Evolutionary conservation across 1,284 basidiomycete genomes (phyloP).

Genomic region (Phellinidium pouzarii): DNA sequence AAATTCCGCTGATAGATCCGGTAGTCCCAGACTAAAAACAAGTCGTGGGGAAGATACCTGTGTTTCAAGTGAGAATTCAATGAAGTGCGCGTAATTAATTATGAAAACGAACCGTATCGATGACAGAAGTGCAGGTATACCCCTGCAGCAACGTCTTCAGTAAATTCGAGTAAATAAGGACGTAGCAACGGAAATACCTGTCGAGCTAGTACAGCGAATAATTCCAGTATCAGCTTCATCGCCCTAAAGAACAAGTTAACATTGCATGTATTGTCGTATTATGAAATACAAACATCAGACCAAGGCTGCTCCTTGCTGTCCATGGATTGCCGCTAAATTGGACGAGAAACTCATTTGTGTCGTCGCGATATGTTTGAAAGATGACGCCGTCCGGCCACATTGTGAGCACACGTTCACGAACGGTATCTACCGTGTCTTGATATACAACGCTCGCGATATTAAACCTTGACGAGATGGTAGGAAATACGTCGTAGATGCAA

Average conservation of each 20-base stretch:
- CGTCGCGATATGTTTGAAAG: constrained; percentile 23
- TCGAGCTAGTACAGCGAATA: constrained; percentile 35
- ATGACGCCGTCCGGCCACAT: constrained; percentile 43
- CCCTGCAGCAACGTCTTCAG: constrained; percentile 32
- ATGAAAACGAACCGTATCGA: constrained; percentile 49
- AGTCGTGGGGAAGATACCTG: constrained; percentile 48
- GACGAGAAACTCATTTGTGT: constrained; percentile 33
- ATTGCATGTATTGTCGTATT: background rate
- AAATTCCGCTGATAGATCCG: constrained; percentile 45
- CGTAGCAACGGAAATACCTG: constrained; percentile 25
- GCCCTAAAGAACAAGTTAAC: constrained; percentile 27
- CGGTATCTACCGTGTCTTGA: constrained; percentile 32
- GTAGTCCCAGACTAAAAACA: constrained; percentile 43
- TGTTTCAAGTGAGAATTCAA: background rate
- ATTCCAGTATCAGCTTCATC: constrained; percentile 35
- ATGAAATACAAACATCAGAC: constrained; percentile 32
- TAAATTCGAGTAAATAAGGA: constrained; percentile 2
- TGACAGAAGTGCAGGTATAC: constrained; percentile 51
- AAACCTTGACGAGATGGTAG: constrained; percentile 29
- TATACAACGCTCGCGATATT: constrained; percentile 34
- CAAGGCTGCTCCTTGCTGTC: constrained; percentile 35
- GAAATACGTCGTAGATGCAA: background rate
- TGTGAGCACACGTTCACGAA: constrained; percentile 35
- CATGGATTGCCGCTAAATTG: constrained; percentile 41
- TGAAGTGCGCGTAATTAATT: constrained; percentile 22